Conservation (phyloP, 306 rosid species). For the Castanea crenata region DNA sequence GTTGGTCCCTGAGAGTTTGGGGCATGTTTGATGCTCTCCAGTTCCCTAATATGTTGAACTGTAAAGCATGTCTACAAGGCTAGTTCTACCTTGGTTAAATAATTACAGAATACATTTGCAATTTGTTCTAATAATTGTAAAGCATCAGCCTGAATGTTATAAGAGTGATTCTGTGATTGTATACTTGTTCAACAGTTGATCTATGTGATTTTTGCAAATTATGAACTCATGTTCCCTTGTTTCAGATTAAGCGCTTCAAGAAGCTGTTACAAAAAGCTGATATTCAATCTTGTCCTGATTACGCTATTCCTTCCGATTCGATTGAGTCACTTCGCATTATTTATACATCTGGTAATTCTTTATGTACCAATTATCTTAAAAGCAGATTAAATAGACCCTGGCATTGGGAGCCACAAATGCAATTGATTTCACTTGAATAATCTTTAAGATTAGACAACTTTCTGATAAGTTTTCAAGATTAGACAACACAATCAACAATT, state of each 20-base stretch:
- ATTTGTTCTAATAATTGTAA: neutral
- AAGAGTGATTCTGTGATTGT: neutral
- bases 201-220: slow-evolving; percentile 16
- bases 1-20: neutral
- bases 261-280: slow-evolving; percentile 79
- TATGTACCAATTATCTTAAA: neutral
- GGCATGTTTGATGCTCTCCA: neutral
- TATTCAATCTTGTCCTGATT: slow-evolving; percentile 48
- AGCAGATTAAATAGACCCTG: neutral
- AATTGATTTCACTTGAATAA: neutral
- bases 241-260: slow-evolving; percentile 76
- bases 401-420: neutral
- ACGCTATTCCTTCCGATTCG: slow-evolving; percentile 51
- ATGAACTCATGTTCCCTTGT: slow-evolving; percentile 13
- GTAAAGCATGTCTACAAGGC: neutral
- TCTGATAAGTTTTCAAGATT: too few species aligned
- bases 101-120: neutral
- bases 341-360: slow-evolving; percentile 66
- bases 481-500: too few species aligned
- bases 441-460: neutral
- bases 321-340: slow-evolving; percentile 53
- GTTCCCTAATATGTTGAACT: neutral
- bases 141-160: neutral
- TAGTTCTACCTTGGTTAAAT: neutral
- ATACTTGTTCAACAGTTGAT: slow-evolving; percentile 5